phyloP scores from a whole-genome alignment of 768 basidiomycete species.

The Leccinum longicurvipes region DNA sequence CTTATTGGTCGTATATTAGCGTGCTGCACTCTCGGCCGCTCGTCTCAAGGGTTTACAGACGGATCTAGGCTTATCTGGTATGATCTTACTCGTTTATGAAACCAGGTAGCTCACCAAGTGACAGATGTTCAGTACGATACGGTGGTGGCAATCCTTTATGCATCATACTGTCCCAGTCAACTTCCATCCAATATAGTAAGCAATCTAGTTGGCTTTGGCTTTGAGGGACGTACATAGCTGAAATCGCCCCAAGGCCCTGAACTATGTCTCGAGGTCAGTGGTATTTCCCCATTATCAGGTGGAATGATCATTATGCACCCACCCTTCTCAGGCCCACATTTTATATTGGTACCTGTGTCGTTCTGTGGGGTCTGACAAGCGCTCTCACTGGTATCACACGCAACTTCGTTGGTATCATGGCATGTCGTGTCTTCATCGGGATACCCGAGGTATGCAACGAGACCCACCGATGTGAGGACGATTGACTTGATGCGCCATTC shows the following conservation, averaged over 20 bases:
- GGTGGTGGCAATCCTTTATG: constrained; percentile 54
- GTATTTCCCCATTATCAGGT: background rate
- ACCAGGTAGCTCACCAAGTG: background rate
- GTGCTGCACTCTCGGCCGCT: constrained; percentile 49
- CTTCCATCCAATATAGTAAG: constrained; percentile 24
- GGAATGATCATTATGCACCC: background rate
- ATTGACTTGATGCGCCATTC: background rate
- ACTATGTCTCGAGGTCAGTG: constrained; percentile 47
- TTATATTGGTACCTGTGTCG: constrained; percentile 59
- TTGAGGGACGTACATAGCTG: background rate
- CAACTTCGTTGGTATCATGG: constrained; percentile 53
- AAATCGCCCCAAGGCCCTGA: constrained; percentile 42
- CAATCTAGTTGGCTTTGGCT: background rate
- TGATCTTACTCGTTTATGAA: background rate
- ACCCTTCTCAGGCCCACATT: constrained; percentile 46
- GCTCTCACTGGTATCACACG: constrained; percentile 58
- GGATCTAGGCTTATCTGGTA: constrained; percentile 46
- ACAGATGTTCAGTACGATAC: constrained; percentile 55
- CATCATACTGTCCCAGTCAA: constrained; percentile 63
- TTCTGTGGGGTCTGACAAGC: constrained; percentile 63
- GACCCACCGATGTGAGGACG: background rate
- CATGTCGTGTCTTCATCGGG: constrained; percentile 59
- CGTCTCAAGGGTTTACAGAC: constrained; percentile 49
- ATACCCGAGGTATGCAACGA: constrained; percentile 46
- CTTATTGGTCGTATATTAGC: constrained; percentile 26